Base-by-base conservation (phyloP, 2,329 filamentous ascomycete species). In the Zopfia rhizophila region DNA sequence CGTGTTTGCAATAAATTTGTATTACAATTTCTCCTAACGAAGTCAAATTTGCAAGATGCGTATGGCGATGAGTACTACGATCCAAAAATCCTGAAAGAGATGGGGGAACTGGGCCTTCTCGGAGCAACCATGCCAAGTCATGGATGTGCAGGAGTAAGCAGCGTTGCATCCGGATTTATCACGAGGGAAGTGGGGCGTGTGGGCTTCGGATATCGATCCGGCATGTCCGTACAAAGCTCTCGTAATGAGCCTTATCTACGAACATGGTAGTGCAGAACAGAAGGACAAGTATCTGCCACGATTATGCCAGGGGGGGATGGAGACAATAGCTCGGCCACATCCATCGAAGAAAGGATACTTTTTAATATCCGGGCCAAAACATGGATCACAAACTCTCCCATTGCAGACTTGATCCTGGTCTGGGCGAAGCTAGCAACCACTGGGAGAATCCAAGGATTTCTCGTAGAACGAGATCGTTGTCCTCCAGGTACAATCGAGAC, bases 181-280 rank as follows among this genome's bases (percentile, higher is more conserved):
- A 93, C 89, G 10, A 84, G 90, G 62, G 90, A 91, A 55, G 89
- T 94, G 14, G 90, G 95, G 74, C 83, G 90, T 39, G 89, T 95
- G 21, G 90, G 95, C 68, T 91, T 88, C 49, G 90, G 90, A 43
- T 95, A 94, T 73, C 83, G 90, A 44, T 93, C 89, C 32, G 90
- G 88, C 57, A 93, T 94, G 88, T 93, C 89, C 10, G 90, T 95
- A n/a, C 90, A 95, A 70, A 91, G 92, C 90, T 1, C 77, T 95
- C n/a, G 88, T 87, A 14, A 95, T 95, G 90, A 90, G 90, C n/a
- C 89, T 88, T 17, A 94, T 95, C 63, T 78, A 90, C 68, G 88
- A 92, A 60, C 91, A 90, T 57, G 90, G 90, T 4, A 85, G 86
- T 14, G 72, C 85, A 62, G 90, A 94, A 74, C 87, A 89, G 65